A percentile compares a stretch with the other conserved stretches of the same genome.
Conservation (phyloP, 148 eudicot genomes). For the Persicaria maculosa region DNA sequence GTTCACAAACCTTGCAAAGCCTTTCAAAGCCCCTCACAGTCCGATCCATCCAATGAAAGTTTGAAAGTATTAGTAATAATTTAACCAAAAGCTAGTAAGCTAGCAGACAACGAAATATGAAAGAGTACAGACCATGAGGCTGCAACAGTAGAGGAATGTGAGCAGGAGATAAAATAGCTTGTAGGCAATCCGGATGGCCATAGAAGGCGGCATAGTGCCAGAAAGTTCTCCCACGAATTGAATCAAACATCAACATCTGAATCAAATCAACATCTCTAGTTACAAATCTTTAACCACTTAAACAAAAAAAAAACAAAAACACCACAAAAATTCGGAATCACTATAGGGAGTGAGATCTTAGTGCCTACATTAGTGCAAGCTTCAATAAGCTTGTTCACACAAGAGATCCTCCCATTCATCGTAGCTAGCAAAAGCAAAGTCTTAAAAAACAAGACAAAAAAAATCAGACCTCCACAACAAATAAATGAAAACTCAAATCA, state of each 20-base stretch:
- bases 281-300: too few species aligned
- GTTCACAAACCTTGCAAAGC: constrained; percentile 28
- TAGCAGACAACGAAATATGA: not conserved
- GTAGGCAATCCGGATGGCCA: too few species aligned
- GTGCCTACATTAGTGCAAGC: constrained; percentile 23
- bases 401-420: constrained; percentile 22
- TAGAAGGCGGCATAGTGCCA: too few species aligned
- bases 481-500: not conserved
- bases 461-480: not conserved
- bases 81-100: constrained; percentile 2
- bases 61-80: too few species aligned
- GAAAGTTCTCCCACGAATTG: too few species aligned
- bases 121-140: constrained; percentile 17
- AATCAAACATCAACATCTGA: too few species aligned
- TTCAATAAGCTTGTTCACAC: constrained; percentile 20
- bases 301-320: too few species aligned
- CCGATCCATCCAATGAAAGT: too few species aligned
- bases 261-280: not conserved
- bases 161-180: constrained; percentile 17
- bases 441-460: not conserved
- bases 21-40: constrained; percentile 10
- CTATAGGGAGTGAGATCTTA: not conserved
- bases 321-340: too few species aligned
- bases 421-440: constrained; percentile 23
- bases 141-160: constrained; percentile 17